Evolutionary conservation across 2,329 filamentous ascomycete genomes (phyloP).

Genomic region (Bisporella sp.): DNA sequence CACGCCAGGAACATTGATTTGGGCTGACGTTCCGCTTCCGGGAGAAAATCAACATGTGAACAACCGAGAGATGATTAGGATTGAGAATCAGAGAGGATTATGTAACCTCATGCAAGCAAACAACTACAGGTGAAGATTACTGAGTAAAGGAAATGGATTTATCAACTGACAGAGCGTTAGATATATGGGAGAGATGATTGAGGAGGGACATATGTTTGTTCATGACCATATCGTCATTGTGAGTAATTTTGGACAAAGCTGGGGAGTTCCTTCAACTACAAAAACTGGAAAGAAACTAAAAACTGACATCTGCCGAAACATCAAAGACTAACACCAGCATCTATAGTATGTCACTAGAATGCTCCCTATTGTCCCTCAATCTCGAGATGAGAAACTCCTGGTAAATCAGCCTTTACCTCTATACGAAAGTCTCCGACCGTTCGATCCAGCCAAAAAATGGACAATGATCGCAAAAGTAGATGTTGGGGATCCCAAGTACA

Average conservation of each 20-base stretch:
- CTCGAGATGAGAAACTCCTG: slow-evolving; percentile 19
- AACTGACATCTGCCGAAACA: too few species aligned
- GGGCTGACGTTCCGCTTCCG: slow-evolving; percentile 56
- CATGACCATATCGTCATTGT: slow-evolving; percentile 21
- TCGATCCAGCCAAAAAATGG: slow-evolving; percentile 43
- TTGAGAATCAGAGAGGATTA: slow-evolving; percentile 34
- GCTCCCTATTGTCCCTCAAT: slow-evolving; percentile 13
- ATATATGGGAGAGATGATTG: slow-evolving; percentile 20
- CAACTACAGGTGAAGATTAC: slow-evolving; percentile 39
- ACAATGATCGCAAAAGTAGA: slow-evolving; percentile 48
- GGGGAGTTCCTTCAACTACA: too few species aligned
- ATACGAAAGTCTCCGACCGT: slow-evolving; percentile 41
- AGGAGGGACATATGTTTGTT: slow-evolving; percentile 19
- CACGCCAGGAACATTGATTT: slow-evolving; percentile 43
- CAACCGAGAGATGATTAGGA: slow-evolving; percentile 20
- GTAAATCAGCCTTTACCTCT: slow-evolving; percentile 33
- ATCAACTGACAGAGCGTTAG: slow-evolving; percentile 13
- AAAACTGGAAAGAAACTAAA: too few species aligned
- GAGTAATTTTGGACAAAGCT: neutral
- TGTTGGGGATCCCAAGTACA: slow-evolving; percentile 46
- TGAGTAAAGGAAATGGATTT: neutral
- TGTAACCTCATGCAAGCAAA: slow-evolving; percentile 44
- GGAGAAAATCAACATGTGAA: slow-evolving; percentile 19
- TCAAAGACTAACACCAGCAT: too few species aligned
- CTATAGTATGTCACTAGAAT: slow-evolving; percentile 17